These are phyloP conservation scores for Taxillus chinensis DNA, from an alignment of 164 flowering plant genomes.

Conservation along the genomic window DNA sequence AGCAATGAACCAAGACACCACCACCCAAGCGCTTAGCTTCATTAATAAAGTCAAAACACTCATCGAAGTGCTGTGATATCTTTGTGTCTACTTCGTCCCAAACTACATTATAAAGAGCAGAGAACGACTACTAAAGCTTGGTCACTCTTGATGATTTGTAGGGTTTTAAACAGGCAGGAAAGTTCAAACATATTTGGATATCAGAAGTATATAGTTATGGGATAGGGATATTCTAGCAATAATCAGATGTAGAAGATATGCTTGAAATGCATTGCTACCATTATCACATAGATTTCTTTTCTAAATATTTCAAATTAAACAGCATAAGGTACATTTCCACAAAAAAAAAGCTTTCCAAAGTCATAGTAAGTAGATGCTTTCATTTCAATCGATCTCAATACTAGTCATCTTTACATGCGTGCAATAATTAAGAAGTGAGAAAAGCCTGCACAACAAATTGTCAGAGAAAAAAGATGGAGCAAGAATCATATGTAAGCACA, in stretches of 20 bases:
- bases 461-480: background rate
- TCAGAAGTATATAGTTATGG: background rate
- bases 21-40: constrained; percentile 73
- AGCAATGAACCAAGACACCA: constrained; percentile 82
- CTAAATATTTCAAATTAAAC: background rate
- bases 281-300: background rate
- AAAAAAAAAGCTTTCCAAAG: too few relatives aligned
- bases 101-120: constrained; percentile 29
- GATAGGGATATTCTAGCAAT: background rate
- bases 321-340: background rate
- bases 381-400: too few relatives aligned
- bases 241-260: background rate
- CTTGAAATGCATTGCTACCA: background rate
- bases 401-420: too few relatives aligned
- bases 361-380: too few relatives aligned
- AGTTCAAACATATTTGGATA: background rate
- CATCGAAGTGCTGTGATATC: constrained; percentile 56
- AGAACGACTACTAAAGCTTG: constrained; percentile 2
- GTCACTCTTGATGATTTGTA: constrained; percentile 2
- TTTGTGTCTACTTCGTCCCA: constrained; percentile 41
- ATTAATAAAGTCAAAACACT: constrained; percentile 75
- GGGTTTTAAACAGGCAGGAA: background rate
- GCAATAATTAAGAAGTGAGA: too few relatives aligned
- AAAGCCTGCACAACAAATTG: background rate
- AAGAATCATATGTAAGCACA: background rate